phyloP scores from a whole-genome alignment of 805 yeast genomes.

The Yarrowia bubula region DNA sequence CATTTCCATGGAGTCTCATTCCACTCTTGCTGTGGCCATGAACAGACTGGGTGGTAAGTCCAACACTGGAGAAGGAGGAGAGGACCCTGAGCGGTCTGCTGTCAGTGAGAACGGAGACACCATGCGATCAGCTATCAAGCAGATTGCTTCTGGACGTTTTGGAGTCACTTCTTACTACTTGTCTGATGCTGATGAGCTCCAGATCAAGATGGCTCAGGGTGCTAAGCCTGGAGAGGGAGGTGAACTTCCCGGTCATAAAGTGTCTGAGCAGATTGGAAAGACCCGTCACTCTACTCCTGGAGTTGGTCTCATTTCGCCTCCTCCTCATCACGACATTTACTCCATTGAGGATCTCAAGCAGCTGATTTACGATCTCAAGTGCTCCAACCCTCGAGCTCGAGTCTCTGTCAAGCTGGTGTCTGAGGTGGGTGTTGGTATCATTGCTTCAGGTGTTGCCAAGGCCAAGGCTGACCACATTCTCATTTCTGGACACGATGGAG shows the following conservation, averaged over 20 bases:
- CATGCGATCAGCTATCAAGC: conserved; percentile 98
- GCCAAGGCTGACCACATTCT: conserved; percentile 97
- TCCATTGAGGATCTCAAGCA: conserved; percentile 98
- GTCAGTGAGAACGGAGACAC: conserved; percentile 88
- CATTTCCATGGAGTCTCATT: conserved; percentile 97
- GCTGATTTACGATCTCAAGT: conserved; percentile 91
- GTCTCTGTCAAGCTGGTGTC: conserved; percentile 95
- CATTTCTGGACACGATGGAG: conserved; percentile 98
- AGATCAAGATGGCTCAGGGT: conserved; percentile 98
- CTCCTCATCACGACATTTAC: conserved; percentile 98
- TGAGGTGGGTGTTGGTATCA: conserved; percentile 98
- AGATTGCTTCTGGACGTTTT: conserved; percentile 95
- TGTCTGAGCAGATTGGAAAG: conserved; percentile 80
- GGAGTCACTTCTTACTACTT: conserved; percentile 95
- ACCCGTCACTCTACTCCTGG: conserved; percentile 96
- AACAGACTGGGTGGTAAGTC: conserved; percentile 96
- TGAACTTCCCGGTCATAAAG: conserved; percentile 94
- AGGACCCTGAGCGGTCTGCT: conserved; percentile 85
- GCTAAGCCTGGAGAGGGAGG: conserved; percentile 99
- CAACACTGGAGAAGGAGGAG: conserved; percentile 99
- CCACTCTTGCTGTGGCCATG: conserved; percentile 98
- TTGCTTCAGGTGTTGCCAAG: conserved; percentile 98
- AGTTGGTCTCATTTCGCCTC: conserved; percentile 96
- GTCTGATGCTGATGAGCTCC: conserved; percentile 95
- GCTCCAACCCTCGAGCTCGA: conserved; percentile 95